Base-by-base conservation (phyloP, 2,329 filamentous ascomycete species). In the Cordyceps tenuipes region DNA sequence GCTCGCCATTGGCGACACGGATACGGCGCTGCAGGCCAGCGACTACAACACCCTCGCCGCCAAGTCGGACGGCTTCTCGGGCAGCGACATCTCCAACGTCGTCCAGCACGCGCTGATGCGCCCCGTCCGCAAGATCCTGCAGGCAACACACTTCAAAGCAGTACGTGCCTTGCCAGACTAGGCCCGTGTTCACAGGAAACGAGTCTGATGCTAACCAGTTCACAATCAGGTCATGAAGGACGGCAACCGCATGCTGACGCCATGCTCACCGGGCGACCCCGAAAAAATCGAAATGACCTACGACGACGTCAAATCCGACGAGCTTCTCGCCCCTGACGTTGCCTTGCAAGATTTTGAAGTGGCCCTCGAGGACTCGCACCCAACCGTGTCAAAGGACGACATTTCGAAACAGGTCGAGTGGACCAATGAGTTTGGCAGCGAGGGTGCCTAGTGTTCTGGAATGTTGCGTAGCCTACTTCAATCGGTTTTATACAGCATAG, bases 91-190 rank as follows among this genome's bases (percentile, higher is more conserved):
- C 67, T 85, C 83, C 68, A 97, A 97, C 70, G 91, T 91, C 3
- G 94, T 97, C 21, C 94, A 99, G 73, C 90, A 95, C 71, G 94
- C 94, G 0, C 78, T 99, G 44, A 99, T 99, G 94, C 91, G 97
- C 70, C 95, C 94, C 1, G 90, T 99, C 63, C 83, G 94, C 63
- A 95, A 97, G 75, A 97, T 99, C 66, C 88, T 97, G 73, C 96
- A 92, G 64, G 93, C 94, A 19, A 99, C 94, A 57, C 94, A 99
- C 77, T 99, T 97, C 76, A 97, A 97, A 74, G 87, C 89, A 78
- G 93, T 93, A 79, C 49, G 76, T 50, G 12, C 31, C 6, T 9
- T 19, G 29, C 29, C 31, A 19, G 43, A 17, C 21, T 21, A 13
- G 10, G 4, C 9, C 17, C 31, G 3, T 3, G 26, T 43, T n/a